Evolutionary conservation across 1,284 basidiomycete species (phyloP), one percentile per base, ranked within the genome.

Genomic region (Ganoderma leucocontextum): DNA sequence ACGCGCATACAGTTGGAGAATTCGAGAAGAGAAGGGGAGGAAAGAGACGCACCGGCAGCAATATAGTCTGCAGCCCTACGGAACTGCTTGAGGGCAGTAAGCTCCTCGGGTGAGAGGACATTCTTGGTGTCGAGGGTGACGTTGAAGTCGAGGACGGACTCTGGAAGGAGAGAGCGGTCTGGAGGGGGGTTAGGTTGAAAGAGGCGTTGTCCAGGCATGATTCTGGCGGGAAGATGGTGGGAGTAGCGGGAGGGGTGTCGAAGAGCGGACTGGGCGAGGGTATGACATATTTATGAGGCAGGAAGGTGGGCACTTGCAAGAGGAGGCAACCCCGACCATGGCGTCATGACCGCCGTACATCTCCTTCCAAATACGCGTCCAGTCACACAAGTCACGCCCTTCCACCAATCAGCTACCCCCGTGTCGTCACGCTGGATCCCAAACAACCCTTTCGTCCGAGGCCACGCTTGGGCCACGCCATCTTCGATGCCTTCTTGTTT

Each of bases 21-120:
- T 12, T 61, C 22, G 41, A 33, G 38, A 42, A 35, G 29, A 58
- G 29, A 8, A 47, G 36, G 64, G 63, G 38, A 60, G 57, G 6
- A n/a, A 62, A 58, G 65, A 33, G 15, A 73, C 82, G 36, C 68
- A 88, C 89, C 89, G 36, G 89, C 89, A 65, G 90, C 84, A 63
- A 91, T 88, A 73, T 90, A 92, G 76, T 90, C 83, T 13, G 89
- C 89, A 53, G 89, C 87, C 6, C 86, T 81, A 42, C 86, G 82
- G 76, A 91, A 92, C 67, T 82, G 78, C 71, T 83, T 80, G 65
- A 92, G 75, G 12, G 85, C 82, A 36, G 79, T 75, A 60, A 88
- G 82, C 70, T 91, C 89, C 39, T 85, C 78, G 0, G 77, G 39
- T 6, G 85, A 75, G 42, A 91, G 83, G 63, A 81, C 83, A 66